These are phyloP conservation scores for Priceomyces melissophilus DNA, from an alignment of 805 yeast genomes.

Conservation along the genomic window DNA sequence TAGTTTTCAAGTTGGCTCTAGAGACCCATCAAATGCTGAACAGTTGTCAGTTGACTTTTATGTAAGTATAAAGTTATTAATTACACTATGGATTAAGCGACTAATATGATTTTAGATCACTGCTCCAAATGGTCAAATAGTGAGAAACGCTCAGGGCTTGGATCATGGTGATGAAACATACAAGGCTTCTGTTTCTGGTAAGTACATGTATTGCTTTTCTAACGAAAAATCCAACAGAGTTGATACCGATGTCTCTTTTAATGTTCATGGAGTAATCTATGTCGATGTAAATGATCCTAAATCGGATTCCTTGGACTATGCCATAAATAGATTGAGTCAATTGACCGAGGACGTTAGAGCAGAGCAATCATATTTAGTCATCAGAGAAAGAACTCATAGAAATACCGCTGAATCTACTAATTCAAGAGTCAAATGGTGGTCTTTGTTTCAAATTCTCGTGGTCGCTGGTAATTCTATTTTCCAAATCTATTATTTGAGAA, in stretches of 20 bases:
- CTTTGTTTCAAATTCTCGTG: slow-evolving; percentile 81
- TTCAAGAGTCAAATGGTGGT: slow-evolving; percentile 97
- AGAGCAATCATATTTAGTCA: slow-evolving; percentile 89
- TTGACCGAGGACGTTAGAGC: slow-evolving; percentile 84
- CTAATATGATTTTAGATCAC: slow-evolving; percentile 17
- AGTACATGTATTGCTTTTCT: slow-evolving; percentile 84
- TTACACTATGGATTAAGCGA: background rate
- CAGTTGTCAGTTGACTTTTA: slow-evolving; percentile 67
- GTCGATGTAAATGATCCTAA: slow-evolving; percentile 76
- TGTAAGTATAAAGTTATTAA: slow-evolving; percentile 6
- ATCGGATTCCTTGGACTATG: slow-evolving; percentile 76
- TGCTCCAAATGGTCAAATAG: slow-evolving; percentile 44
- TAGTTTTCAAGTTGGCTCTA: slow-evolving; percentile 89
- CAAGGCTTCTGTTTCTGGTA: slow-evolving; percentile 65
- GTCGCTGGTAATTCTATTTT: slow-evolving; percentile 84
- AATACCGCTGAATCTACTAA: slow-evolving; percentile 98
- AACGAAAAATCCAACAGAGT: slow-evolving; percentile 71
- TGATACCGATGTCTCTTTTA: slow-evolving; percentile 91
- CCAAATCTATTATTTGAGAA: slow-evolving; percentile 89
- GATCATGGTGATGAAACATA: slow-evolving; percentile 80
- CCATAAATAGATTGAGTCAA: slow-evolving; percentile 71
- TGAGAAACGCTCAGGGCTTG: slow-evolving; percentile 48
- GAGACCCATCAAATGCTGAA: slow-evolving; percentile 67
- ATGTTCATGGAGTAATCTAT: slow-evolving; percentile 89
- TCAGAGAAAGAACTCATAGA: slow-evolving; percentile 96